These are phyloP conservation scores for Artemisia argyi DNA, from an alignment of 129 eudicot genomes.

Conservation along the genomic window DNA sequence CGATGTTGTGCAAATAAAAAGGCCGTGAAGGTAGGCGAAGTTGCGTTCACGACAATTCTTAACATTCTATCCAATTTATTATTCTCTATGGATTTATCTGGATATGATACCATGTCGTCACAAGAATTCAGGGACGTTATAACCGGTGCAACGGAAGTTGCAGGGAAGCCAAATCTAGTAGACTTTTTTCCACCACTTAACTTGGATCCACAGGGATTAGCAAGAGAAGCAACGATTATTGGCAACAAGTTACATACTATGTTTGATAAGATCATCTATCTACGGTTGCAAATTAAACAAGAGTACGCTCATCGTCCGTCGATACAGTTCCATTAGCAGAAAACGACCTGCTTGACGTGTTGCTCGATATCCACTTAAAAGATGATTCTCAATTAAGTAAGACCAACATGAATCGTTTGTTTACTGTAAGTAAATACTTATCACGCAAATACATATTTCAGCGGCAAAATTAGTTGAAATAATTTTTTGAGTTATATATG, in stretches of 20 bases:
- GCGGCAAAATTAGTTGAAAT: not conserved
- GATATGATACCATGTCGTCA: conserved; percentile 20
- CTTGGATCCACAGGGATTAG: conserved; percentile 42
- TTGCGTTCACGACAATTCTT: conserved; percentile 40
- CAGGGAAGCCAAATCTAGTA: conserved; percentile 34
- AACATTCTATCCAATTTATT: conserved; percentile 49
- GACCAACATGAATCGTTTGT: conserved; percentile 6
- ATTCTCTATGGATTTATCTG: conserved; percentile 46
- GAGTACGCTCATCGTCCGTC: not conserved
- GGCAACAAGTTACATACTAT: conserved; percentile 7
- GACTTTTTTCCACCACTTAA: conserved; percentile 46
- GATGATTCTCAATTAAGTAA: not conserved
- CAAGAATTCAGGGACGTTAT: conserved; percentile 41
- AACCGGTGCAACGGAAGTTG: conserved; percentile 18
- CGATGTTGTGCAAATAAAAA: conserved; percentile 17
- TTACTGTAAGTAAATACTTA: not conserved
- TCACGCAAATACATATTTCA: not conserved
- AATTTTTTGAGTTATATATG: not conserved
- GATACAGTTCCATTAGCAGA: not conserved
- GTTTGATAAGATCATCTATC: not conserved
- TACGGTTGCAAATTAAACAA: conserved; percentile 8
- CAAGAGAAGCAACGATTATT: not conserved
- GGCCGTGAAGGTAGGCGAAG: conserved; percentile 41
- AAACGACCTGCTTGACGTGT: conserved; percentile 7
- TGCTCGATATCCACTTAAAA: not conserved